Evolutionary conservation across 768 basidiomycete genomes (phyloP), one percentile per base, ranked within the genome.

Genomic region (Tulasnella sp.): DNA sequence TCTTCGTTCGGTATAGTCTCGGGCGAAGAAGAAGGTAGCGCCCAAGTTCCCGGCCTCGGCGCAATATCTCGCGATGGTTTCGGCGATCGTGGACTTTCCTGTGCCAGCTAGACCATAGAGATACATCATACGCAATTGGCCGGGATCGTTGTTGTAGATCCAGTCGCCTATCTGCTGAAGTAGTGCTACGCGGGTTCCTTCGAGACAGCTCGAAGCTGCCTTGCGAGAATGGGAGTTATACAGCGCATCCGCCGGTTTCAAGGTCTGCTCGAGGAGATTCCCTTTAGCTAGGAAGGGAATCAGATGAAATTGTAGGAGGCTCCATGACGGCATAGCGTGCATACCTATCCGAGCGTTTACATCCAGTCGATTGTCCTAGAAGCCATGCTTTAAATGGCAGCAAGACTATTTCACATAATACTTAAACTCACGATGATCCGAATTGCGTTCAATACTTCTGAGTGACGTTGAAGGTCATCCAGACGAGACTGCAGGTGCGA

Each of bases 31-130:
- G 61, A 71, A 73, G 11, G 65, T 72, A 4, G 71, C 68, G 1
- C 72, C 73, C 15, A 75, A 69, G 10, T 56, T 34, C 2, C 64
- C 58, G 11, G 51, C 43, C 5, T 65, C 51, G 11, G 64, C 48
- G 17, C 68, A 65, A n/a, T 54, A 55, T 4, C 64, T 21, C 9
- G 71, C 70, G 23, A 75, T 60, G 8, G 72, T 70, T 32, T 71
- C 68, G 3, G 73, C 68, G n/a, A 76, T 71, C n/a, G 73, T 62
- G 3, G 73, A 73, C 63, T 75, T 76, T 4, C 75, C 75, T 8
- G 63, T 66, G 11, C 75, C 75, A 11, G 74, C 72, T 13, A 65
- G 64, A 30, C 71, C 74, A 50, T 50, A 61, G 21, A 75, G 58
- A 65, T 70, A 70, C 43, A 68, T 66, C 7, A 75, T 60, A 17